Conservation (phyloP, 495 filamentous ascomycete species). For the Chaetomium tenue region DNA sequence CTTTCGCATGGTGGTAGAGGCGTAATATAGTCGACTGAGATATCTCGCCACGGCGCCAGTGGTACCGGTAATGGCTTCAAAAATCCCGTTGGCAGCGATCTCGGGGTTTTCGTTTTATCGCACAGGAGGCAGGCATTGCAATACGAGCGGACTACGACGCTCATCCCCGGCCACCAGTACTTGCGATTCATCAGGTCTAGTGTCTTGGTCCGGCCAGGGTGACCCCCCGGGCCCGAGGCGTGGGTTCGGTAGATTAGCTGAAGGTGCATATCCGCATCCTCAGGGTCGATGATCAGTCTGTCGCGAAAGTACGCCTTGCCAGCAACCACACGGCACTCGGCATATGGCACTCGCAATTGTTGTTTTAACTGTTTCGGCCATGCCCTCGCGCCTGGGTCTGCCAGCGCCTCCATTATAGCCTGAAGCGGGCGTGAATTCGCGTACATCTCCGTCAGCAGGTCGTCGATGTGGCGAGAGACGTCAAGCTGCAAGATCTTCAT, state of each 20-base stretch:
- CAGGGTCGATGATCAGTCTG: no score
- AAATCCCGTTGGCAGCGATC: neutral
- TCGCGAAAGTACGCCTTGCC: neutral
- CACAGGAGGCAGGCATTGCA: neutral
- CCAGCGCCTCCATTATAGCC: neutral
- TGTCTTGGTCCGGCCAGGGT: neutral
- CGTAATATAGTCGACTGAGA: conserved; percentile 11
- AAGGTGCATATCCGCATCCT: neutral
- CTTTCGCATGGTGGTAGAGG: neutral
- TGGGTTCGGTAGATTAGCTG: neutral
- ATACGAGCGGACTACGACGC: neutral
- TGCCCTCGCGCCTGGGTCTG: neutral
- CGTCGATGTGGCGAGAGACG: neutral
- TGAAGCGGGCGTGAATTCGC: neutral
- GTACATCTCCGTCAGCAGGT: neutral
- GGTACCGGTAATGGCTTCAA: neutral
- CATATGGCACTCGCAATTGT: neutral
- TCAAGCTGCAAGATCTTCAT: neutral
- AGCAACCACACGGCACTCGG: neutral
- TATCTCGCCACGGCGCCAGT: neutral
- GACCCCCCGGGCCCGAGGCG: neutral
- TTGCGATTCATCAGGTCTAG: neutral
- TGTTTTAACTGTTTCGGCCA: neutral
- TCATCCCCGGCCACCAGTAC: conserved; percentile 4
- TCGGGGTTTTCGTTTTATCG: neutral